phyloP scores from a whole-genome alignment of 2,329 filamentous ascomycete species.

The Stachybotrys echinatus region DNA sequence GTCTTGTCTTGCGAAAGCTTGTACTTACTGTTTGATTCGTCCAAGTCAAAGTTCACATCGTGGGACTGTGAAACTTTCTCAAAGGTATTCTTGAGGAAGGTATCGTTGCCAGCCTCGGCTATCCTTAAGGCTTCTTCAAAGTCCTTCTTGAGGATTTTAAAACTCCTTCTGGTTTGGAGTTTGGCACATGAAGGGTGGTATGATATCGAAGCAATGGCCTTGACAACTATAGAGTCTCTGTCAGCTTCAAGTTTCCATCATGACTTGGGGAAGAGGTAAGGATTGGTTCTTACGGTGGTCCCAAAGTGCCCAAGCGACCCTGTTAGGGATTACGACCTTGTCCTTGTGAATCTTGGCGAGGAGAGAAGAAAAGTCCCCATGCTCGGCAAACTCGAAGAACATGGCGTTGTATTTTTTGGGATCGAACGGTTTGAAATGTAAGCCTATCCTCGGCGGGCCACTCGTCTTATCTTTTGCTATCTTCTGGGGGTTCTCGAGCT shows the following conservation, averaged over 20 bases:
- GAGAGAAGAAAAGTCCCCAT: neutral
- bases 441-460: neutral
- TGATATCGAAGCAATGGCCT: neutral
- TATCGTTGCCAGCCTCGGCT: neutral
- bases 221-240: neutral
- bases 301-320: neutral
- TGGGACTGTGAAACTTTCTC: neutral
- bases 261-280: neutral
- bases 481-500: neutral
- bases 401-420: neutral
- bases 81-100: neutral
- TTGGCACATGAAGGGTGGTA: neutral
- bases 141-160: too few species aligned
- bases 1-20: too few species aligned
- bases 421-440: neutral
- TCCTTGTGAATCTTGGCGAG: neutral
- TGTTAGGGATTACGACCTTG: neutral
- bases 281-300: neutral
- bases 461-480: neutral
- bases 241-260: neutral
- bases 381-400: neutral
- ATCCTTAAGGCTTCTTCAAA: neutral
- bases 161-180: too few species aligned
- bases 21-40: neutral
- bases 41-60: conserved; percentile 1